phyloP scores from a whole-genome alignment of 495 filamentous ascomycete species.

The Penicillium pancosmium region DNA sequence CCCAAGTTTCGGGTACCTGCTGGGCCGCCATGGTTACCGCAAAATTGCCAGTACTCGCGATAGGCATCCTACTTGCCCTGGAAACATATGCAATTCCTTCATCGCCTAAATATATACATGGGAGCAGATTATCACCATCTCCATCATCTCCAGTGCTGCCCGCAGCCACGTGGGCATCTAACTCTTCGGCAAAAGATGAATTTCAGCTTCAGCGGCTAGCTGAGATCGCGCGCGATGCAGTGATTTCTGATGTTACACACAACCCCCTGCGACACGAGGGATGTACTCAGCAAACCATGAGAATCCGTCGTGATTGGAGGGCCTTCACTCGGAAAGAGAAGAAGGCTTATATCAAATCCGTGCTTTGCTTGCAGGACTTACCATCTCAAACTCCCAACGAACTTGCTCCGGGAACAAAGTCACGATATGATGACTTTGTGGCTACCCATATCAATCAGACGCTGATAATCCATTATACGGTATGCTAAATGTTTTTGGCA shows the following conservation, averaged over 20 bases:
- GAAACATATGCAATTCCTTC: not conserved
- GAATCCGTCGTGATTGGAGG: constrained; percentile 52
- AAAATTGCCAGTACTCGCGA: not conserved
- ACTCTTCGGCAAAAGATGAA: not conserved
- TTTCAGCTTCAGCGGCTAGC: constrained; percentile 5
- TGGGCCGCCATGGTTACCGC: not conserved
- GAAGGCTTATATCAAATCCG: constrained; percentile 62
- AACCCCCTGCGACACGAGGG: not conserved
- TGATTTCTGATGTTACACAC: constrained; percentile 1
- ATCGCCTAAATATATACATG: not conserved
- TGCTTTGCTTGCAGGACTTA: constrained; percentile 61
- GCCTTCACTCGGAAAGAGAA: constrained; percentile 43
- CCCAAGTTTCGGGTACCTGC: no score
- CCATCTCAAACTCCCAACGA: constrained; percentile 48
- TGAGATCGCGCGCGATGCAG: constrained; percentile 1
- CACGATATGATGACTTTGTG: constrained; percentile 72
- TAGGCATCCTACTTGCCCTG: not conserved
- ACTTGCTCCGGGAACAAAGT: constrained; percentile 52
- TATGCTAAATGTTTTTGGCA: constrained; percentile 19
- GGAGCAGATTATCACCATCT: not conserved
- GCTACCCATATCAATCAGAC: constrained; percentile 69
- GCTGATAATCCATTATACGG: constrained; percentile 60
- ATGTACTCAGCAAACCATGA: constrained; percentile 2
- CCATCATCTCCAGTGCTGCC: not conserved
- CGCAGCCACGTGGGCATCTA: not conserved